phyloP scores from a whole-genome alignment of 768 basidiomycete species.

The Leccinellum luteum region DNA sequence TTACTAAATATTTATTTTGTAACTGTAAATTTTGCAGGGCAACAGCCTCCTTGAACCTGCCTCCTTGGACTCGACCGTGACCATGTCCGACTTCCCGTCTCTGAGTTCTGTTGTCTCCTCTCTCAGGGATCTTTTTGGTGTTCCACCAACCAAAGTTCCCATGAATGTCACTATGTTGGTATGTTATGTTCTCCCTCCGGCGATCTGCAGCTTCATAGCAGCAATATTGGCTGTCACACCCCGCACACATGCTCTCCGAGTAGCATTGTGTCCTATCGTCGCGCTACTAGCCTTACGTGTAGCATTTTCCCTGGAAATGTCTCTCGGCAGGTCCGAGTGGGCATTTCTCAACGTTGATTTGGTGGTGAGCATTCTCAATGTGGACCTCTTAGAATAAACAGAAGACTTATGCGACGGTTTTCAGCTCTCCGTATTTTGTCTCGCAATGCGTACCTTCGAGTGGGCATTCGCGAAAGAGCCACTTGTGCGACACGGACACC shows the following conservation, averaged over 20 bases:
- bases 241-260: conserved; percentile 40
- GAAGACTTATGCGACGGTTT: not conserved
- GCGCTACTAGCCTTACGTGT: conserved; percentile 43
- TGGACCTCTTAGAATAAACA: not conserved
- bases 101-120: not conserved
- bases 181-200: conserved; percentile 39
- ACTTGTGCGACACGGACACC: conserved; percentile 9
- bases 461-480: conserved; percentile 15
- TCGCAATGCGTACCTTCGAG: conserved; percentile 12
- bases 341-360: conserved; percentile 9
- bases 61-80: too few relatives aligned
- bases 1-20: too few relatives aligned
- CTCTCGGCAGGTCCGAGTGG: not conserved
- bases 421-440: conserved; percentile 12
- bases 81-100: not conserved
- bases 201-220: conserved; percentile 44
- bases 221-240: conserved; percentile 50
- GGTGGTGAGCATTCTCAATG: conserved; percentile 3
- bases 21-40: too few relatives aligned
- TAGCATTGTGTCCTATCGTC: conserved; percentile 47
- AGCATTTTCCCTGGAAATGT: conserved; percentile 17
- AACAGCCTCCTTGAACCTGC: too few relatives aligned
- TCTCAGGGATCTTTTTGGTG: conserved; percentile 2
- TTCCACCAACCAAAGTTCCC: conserved; percentile 16
- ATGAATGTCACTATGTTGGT: conserved; percentile 35